Evolutionary conservation across 192 early-diverging fungal genomes (phyloP), one percentile per base, ranked within the genome.

Genomic region (Rhizophagus sp.): DNA sequence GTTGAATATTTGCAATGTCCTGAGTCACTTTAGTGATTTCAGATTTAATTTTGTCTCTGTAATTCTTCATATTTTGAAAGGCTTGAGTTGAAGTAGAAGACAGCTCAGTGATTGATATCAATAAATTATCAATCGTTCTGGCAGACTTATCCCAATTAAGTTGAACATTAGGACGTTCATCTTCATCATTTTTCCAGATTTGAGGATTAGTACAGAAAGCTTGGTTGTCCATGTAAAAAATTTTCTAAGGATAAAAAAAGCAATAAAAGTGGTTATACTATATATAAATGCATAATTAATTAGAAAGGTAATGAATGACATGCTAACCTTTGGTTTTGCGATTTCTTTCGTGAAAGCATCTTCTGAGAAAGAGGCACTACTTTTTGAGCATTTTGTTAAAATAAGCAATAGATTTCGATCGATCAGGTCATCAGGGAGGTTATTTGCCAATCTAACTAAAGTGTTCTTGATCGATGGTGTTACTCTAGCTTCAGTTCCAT

Each of bases 301-400:
- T 15, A 34, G 6, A 39, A 68, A 17, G 15, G 17, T 68, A 2
- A 68, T 33, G 30, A 68, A 68, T 33, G 12, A 61, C 4, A 12
- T 30, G 41, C 22, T 36, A 33, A 75, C 73, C 57, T 61, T 75
- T 22, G 73, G 52, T 50, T 75, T 75, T 30, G 33, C 73, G 19
- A 75, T 52, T 61, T 75, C 50, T 75, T 34, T 61, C 15, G 27
- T 4, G 61, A 75, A 75, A 75, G 73, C 4, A 36, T 30, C 5
- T 52, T 24, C 61, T 22, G 73, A 75, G 12, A 75, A 75, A 61
- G 3, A 34, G 36, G 73, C 52, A 34, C 49, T 33, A n/a, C 50
- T 61, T 61, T 75, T 75, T 61, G 73, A 3, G 10, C 73, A 62
- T 22, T 75, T 75, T 75, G 73, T 75, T 75, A 75, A 75, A 62